These are phyloP conservation scores for Leishmania tarentolae DNA, from an alignment of 208 protist genomes.

Conservation along the genomic window DNA sequence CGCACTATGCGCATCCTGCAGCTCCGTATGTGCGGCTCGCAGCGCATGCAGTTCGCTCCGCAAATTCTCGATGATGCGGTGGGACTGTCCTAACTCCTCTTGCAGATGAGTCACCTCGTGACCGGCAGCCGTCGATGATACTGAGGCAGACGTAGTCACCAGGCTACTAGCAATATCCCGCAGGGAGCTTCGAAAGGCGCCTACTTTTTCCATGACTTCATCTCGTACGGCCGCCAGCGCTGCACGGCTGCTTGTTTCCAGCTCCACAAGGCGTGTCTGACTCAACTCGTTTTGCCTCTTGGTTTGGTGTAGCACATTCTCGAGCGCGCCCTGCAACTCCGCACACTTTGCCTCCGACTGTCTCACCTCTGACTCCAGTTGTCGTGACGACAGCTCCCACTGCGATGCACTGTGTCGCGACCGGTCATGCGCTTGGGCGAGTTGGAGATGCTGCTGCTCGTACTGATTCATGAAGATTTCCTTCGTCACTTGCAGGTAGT, in stretches of 20 bases:
- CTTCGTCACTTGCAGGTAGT: constrained; percentile 38
- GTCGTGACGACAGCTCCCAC: constrained; percentile 38
- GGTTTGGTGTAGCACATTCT: constrained; percentile 24
- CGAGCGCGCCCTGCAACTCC: constrained; percentile 18
- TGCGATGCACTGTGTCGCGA: constrained; percentile 34
- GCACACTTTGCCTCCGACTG: constrained; percentile 18
- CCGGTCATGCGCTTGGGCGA: constrained; percentile 42
- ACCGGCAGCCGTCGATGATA: constrained; percentile 3
- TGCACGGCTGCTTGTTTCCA: constrained; percentile 18
- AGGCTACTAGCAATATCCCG: not conserved
- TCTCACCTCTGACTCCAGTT: constrained; percentile 31
- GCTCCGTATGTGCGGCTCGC: constrained; percentile 8
- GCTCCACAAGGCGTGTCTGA: constrained; percentile 20
- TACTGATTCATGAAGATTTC: constrained; percentile 34
- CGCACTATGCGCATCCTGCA: constrained; percentile 29
- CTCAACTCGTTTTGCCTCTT: constrained; percentile 19
- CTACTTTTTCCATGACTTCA: constrained; percentile 13
- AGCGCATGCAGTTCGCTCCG: constrained; percentile 23
- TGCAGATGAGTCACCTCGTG: constrained; percentile 7
- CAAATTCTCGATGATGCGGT: constrained; percentile 1
- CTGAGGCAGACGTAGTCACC: not conserved
- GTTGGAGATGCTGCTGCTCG: constrained; percentile 37
- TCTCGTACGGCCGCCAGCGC: constrained; percentile 19
- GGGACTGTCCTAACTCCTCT: not conserved
- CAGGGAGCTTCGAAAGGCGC: constrained; percentile 16